Conservation (phyloP, 495 filamentous ascomycete species). For the Schizothecium vesticola region DNA sequence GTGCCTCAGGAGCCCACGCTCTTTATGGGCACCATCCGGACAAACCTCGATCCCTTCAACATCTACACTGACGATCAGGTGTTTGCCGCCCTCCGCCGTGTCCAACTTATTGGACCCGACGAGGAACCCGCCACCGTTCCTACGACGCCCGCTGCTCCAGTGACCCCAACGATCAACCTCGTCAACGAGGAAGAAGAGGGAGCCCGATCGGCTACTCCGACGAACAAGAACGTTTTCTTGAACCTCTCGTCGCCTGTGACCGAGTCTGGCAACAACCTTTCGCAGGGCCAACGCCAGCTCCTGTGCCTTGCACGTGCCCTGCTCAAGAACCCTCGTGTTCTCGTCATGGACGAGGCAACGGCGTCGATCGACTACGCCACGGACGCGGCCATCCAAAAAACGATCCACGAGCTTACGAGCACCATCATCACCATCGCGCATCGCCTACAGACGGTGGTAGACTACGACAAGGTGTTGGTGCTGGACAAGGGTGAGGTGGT, state of each 20-base stretch:
- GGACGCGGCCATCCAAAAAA: constrained; percentile 92
- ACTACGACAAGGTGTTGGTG: constrained; percentile 98
- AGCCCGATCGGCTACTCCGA: constrained; percentile 35
- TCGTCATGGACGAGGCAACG: constrained; percentile 99
- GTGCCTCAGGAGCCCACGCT: constrained; percentile 98
- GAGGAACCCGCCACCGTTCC: constrained; percentile 27
- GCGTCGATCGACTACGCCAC: constrained; percentile 97
- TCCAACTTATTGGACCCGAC: constrained; percentile 73
- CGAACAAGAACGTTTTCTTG: constrained; percentile 92
- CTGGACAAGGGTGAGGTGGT: constrained; percentile 84
- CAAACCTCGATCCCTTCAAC: constrained; percentile 90
- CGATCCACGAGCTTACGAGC: constrained; percentile 81
- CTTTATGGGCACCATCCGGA: constrained; percentile 92
- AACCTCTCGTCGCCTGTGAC: constrained; percentile 79
- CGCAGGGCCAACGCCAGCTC: constrained; percentile 93
- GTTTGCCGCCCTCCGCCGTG: constrained; percentile 79
- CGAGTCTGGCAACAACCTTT: constrained; percentile 92
- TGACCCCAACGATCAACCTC: constrained; percentile 13
- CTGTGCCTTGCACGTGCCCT: constrained; percentile 92
- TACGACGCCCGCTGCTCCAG: constrained; percentile 11
- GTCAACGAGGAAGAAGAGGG: constrained; percentile 17
- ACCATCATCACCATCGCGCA: constrained; percentile 99
- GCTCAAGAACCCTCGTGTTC: constrained; percentile 82
- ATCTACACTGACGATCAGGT: constrained; percentile 90
- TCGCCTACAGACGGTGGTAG: constrained; percentile 89